These are phyloP conservation scores for Chlamydomonas sphaeroides DNA, from an alignment of 139 green algal species.

Conservation along the genomic window DNA sequence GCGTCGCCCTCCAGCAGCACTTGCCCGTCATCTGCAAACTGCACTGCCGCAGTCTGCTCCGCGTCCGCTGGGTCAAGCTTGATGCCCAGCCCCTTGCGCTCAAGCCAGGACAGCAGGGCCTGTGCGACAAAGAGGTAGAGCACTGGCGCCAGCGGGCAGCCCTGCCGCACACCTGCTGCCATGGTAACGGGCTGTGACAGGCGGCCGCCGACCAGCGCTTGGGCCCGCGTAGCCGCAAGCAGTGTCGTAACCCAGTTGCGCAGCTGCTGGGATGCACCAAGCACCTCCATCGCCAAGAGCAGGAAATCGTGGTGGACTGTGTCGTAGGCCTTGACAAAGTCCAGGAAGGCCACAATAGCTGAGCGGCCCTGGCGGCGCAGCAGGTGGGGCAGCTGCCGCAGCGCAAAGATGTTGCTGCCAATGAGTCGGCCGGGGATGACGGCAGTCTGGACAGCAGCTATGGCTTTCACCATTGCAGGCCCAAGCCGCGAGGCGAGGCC, in stretches of 20 bases:
- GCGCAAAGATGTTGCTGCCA: constrained; percentile 23
- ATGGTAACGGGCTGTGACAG: neutral
- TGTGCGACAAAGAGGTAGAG: neutral
- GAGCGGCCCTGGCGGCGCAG: neutral
- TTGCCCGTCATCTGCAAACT: neutral
- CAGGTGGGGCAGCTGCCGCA: constrained; percentile 26
- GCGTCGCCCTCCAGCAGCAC: neutral
- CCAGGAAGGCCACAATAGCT: neutral
- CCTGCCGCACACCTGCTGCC: neutral
- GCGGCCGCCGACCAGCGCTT: neutral
- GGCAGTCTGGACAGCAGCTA: constrained; percentile 48
- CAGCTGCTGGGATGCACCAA: neutral
- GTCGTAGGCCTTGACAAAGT: neutral
- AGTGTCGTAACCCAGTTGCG: neutral
- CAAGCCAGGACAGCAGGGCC: neutral
- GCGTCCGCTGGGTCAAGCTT: neutral
- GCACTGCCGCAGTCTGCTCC: neutral
- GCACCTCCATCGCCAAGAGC: neutral
- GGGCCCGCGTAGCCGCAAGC: neutral
- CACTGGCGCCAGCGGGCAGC: neutral
- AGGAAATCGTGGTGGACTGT: neutral
- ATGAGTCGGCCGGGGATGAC: constrained; percentile 48
- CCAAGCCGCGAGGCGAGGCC: constrained; percentile 39
- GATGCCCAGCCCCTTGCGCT: neutral
- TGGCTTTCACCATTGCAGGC: neutral